Base-by-base conservation (phyloP, 148 eudicot species). In the Beta vulgaris region DNA sequence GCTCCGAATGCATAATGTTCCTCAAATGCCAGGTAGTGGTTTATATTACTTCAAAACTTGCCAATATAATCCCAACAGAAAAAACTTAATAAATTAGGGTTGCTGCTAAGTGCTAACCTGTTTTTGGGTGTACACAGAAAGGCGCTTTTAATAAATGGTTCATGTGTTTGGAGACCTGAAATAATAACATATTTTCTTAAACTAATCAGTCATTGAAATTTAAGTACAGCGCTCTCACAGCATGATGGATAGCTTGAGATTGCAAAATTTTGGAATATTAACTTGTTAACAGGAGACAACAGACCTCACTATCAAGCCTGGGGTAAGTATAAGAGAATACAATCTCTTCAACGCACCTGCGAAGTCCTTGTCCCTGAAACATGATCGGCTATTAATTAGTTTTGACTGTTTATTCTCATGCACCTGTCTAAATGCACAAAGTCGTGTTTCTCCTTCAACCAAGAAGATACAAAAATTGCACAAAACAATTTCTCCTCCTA, bases 141-240 rank as follows among this genome's bases (percentile, higher is more conserved):
- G 99, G 97, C 55, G 97, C 92, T 83, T 95, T 95, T 80, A 95
- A 85, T 84, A 95, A 87, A 82, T 92, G 99, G 73, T 92, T 92
- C 93, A 88, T 95, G 77, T 89, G 97, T 77, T 89, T 95, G 53
- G 99, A 88, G 51, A 95, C 98, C 98, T 95, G 92, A 77, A 39
- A 72, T 39, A 43, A 64, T 68, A 71, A 54, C 49, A 55, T 69
- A 43, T 21, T 54, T 61, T 28, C 29, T 55, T 54, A 54, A 54
- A 54, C 18, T 62, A 49, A 26, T 7, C 71, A 40, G 15, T n/a
- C n/a, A n/a, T n/a, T n/a, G n/a, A n/a, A 54, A 23, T 53, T 35
- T 11, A 19, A 44, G 46, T 39, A 32, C 9, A 42, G 16, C 29
- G 66, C 51, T 14, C 67, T 54, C 28, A 78, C n/a, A n/a, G n/a